Conservation (phyloP, 129 eudicot species). For the Calendula officinalis region DNA sequence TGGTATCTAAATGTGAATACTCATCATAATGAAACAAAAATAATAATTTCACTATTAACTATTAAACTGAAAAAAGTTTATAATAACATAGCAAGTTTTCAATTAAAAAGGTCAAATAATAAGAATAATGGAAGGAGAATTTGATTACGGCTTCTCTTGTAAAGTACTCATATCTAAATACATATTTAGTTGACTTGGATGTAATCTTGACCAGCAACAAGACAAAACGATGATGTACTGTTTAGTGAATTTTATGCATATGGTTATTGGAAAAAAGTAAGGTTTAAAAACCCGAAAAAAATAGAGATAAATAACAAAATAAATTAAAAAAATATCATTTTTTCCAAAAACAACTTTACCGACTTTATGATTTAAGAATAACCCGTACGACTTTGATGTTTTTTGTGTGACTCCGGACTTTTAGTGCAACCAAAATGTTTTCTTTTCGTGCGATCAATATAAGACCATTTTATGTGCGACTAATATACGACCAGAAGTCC, state of each 20-base stretch:
- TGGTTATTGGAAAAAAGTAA: neutral
- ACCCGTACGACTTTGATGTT: neutral
- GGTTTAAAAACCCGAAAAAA: neutral
- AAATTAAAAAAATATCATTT: no score
- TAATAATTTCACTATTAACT: no score
- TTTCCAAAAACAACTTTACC: no score
- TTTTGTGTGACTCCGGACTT: no score
- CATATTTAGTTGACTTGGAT: slow-evolving; percentile 1
- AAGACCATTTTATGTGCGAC: no score
- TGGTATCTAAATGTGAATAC: no score
- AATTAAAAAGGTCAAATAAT: slow-evolving; percentile 4
- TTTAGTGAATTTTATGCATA: neutral
- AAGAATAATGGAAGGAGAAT: slow-evolving; percentile 8
- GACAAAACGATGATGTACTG: neutral
- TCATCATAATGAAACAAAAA: no score
- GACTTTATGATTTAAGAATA: no score
- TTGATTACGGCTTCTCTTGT: slow-evolving; percentile 20
- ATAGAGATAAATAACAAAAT: neutral
- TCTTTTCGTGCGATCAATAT: no score
- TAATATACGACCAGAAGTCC: no score
- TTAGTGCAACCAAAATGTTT: no score
- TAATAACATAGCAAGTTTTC: neutral
- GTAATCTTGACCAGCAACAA: slow-evolving; percentile 9
- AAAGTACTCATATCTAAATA: neutral
- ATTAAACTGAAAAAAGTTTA: no score